Conservation (phyloP, 148 eudicot species). For the Nepenthes mirabilis region DNA sequence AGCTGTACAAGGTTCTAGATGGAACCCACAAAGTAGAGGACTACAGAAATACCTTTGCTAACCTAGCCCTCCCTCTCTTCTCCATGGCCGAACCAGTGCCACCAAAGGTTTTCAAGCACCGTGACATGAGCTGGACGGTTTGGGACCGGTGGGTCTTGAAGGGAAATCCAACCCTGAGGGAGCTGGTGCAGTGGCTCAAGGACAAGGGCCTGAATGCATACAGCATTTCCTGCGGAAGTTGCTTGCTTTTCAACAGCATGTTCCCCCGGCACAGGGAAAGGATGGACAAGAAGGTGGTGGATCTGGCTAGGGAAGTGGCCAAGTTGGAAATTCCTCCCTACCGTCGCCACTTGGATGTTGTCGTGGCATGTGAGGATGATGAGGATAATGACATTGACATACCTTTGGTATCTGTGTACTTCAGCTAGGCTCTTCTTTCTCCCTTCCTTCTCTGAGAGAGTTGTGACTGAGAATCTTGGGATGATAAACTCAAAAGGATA, state of each 20-base stretch:
- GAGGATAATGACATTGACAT: slow-evolving; percentile 69
- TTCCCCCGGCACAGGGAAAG: slow-evolving; percentile 71
- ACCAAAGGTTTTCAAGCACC: slow-evolving; percentile 67
- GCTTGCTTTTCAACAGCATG: slow-evolving; percentile 71
- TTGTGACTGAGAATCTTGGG: too few relatives aligned
- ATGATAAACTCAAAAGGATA: too few relatives aligned
- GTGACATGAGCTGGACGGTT: slow-evolving; percentile 73
- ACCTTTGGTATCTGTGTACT: slow-evolving; percentile 68
- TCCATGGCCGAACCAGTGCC: slow-evolving; percentile 90
- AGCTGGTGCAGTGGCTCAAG: slow-evolving; percentile 51
- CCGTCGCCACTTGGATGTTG: slow-evolving; percentile 70
- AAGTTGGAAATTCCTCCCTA: slow-evolving; percentile 68
- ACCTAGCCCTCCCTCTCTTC: slow-evolving; percentile 79
- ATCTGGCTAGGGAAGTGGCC: slow-evolving; percentile 70
- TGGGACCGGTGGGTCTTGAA: slow-evolving; percentile 82
- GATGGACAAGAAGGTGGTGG: slow-evolving; percentile 66
- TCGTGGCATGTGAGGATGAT: slow-evolving; percentile 83
- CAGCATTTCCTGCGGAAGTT: slow-evolving; percentile 74
- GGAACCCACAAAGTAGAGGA: slow-evolving; percentile 70
- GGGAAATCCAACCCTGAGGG: slow-evolving; percentile 56
- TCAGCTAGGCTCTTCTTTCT: slow-evolving; percentile 16
- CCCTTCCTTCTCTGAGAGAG: too few relatives aligned
- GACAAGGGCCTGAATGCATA: slow-evolving; percentile 66
- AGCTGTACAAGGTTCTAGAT: slow-evolving; percentile 74
- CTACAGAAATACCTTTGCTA: slow-evolving; percentile 80